Evolutionary conservation across 1,284 basidiomycete species (phyloP), one percentile per base, ranked within the genome.

Genomic region (Cerrena zonata): DNA sequence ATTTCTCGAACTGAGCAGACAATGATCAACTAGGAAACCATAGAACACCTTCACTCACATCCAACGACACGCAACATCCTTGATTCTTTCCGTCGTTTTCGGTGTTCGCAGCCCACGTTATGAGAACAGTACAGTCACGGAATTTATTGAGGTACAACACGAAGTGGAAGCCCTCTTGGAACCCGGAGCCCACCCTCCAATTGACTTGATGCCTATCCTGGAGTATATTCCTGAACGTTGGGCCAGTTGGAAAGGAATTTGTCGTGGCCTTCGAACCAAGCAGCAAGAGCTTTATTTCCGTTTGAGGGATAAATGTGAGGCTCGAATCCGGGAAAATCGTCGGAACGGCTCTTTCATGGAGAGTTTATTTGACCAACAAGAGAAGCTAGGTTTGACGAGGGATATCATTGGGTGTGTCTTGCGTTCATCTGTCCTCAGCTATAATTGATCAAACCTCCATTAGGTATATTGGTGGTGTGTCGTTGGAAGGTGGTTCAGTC

Each of bases 171-270:
- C 56, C 21, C 49, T 62, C 7, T 54, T 67, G 36, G 63, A 49
- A 43, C 63, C 65, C 11, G 67, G 68, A 40, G 55, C 62, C 23
- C 59, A 63, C 23, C 65, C 70, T 7, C 68, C 69, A 15, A 48
- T 71, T 13, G 68, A 70, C 46, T 48, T 69, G 4, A 50, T 71
- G 34, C 68, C 68, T 5, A 55, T 66, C 48, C 61, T 70, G 24
- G 61, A 63, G 37, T 61, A 69, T 48, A 58, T 70, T 43, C 69
- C 68, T 5, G 63, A 61, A 48, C 45, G 61, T 18, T 65, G 61
- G 57, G 68, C 68, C 3, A 42, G 57, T 10, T 70, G 69, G 69
- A 70, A 69, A 52, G 51, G 48, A 2, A 48, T 60, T 4, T 59
- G 56, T 41, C 53, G 54, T 21, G 47, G 59, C 27, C 55, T 64